Evolutionary conservation across 176 grass and related monocot species (phyloP).

Genomic region (Zizania latifolia): DNA sequence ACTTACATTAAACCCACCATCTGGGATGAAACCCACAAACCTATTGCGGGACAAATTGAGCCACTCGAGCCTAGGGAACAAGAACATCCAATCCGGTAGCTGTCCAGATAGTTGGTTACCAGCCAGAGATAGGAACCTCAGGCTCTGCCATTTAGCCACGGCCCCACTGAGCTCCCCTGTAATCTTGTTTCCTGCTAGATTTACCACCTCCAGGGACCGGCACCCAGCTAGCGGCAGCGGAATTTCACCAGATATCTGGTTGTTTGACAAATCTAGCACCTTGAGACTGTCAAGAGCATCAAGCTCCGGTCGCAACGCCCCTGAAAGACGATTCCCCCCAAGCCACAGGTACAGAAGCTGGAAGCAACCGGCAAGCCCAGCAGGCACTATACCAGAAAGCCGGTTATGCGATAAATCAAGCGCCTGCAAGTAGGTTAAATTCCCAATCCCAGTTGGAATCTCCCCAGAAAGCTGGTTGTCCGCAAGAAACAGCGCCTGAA

Average conservation of each 20-base stretch:
- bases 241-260: slow-evolving; percentile 62
- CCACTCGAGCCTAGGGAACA: slow-evolving; percentile 63
- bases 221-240: slow-evolving; percentile 65
- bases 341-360: slow-evolving; percentile 80
- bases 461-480: slow-evolving; percentile 63
- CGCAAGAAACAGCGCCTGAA: slow-evolving; percentile 79
- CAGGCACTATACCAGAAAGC: slow-evolving; percentile 58
- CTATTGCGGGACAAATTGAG: slow-evolving; percentile 77
- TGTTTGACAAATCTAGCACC: slow-evolving; percentile 67
- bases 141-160: slow-evolving; percentile 68
- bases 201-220: slow-evolving; percentile 67
- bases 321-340: slow-evolving; percentile 61
- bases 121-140: slow-evolving; percentile 60
- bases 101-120: slow-evolving; percentile 54
- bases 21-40: slow-evolving; percentile 83
- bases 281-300: slow-evolving; percentile 78
- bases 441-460: slow-evolving; percentile 80
- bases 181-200: slow-evolving; percentile 73
- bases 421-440: slow-evolving; percentile 84
- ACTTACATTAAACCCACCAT: slow-evolving; percentile 69
- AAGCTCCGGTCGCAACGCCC: slow-evolving; percentile 78
- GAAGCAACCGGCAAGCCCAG: slow-evolving; percentile 88
- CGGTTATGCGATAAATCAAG: slow-evolving; percentile 83
- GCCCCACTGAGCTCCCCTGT: slow-evolving; percentile 63
- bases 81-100: slow-evolving; percentile 89